phyloP scores from a whole-genome alignment of 495 filamentous ascomycete species.

The Beverwykella pulmonaria region DNA sequence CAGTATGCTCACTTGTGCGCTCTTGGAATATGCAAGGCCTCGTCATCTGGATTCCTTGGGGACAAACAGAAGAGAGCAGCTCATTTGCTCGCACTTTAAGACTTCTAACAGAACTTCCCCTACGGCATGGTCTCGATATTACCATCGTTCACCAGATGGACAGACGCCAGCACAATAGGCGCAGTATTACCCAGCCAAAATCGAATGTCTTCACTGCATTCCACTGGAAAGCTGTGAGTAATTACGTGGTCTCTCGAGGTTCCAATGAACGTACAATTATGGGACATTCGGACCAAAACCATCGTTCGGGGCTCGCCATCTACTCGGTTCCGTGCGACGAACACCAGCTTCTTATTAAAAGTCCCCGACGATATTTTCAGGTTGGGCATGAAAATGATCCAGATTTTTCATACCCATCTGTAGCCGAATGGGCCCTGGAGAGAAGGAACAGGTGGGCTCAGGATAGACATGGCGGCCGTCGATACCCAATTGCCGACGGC shows the following conservation, averaged over 20 bases:
- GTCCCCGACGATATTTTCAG: constrained; percentile 7
- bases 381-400: not conserved
- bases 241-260: too few species aligned
- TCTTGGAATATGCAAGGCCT: not conserved
- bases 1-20: not conserved
- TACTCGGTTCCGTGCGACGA: not conserved
- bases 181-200: too few species aligned
- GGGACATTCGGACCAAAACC: not conserved
- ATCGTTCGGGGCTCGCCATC: not conserved
- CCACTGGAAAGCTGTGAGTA: too few species aligned
- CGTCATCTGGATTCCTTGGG: not conserved
- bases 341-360: constrained; percentile 4
- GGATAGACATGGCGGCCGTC: constrained; percentile 2
- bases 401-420: constrained; percentile 4
- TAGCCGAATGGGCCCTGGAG: constrained; percentile 20
- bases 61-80: too few species aligned
- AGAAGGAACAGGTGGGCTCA: constrained; percentile 7
- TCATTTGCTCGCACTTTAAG: too few species aligned
- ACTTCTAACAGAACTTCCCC: too few species aligned
- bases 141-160: too few species aligned
- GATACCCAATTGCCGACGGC: constrained; percentile 16
- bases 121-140: too few species aligned
- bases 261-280: not conserved
- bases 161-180: too few species aligned
- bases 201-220: too few species aligned